Conservation (phyloP, 352 stramenopile species). For the Globisporangium recalcitrans region DNA sequence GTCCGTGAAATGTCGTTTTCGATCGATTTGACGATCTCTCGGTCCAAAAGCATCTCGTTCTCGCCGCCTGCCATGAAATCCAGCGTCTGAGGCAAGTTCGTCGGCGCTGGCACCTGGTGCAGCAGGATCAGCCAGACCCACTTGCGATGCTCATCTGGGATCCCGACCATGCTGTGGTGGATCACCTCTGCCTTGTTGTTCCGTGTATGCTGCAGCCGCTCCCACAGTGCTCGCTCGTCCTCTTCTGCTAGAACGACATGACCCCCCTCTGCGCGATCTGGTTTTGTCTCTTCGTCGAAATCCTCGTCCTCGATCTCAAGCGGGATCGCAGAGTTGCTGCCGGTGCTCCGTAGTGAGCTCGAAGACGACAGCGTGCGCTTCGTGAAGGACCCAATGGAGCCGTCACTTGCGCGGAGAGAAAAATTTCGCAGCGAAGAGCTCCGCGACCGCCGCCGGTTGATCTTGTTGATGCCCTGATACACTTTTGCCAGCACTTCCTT, state of each 20-base stretch:
- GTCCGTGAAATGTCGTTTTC: constrained; percentile 79
- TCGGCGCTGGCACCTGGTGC: constrained; percentile 29
- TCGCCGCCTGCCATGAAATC: constrained; percentile 24
- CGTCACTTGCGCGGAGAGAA: constrained; percentile 36
- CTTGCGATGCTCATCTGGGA: constrained; percentile 55
- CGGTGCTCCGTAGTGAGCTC: constrained; percentile 49
- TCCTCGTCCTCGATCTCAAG: constrained; percentile 16
- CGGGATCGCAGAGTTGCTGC: constrained; percentile 26
- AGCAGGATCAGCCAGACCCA: constrained; percentile 79
- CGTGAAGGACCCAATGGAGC: constrained; percentile 25
- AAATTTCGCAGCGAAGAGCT: constrained; percentile 57
- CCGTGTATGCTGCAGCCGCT: constrained; percentile 29
- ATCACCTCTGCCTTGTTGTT: constrained; percentile 26
- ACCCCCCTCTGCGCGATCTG: background rate
- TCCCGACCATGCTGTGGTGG: constrained; percentile 40
- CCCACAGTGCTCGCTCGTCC: constrained; percentile 38
- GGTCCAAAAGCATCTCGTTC: constrained; percentile 45
- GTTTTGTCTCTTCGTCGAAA: constrained; percentile 13
- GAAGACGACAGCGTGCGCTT: constrained; percentile 51
- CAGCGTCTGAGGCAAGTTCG: constrained; percentile 30
- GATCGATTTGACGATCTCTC: constrained; percentile 71
- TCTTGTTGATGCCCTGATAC: constrained; percentile 65
- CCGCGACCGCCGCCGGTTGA: constrained; percentile 63
- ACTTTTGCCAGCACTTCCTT: constrained; percentile 66
- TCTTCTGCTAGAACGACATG: constrained; percentile 5